These are phyloP conservation scores for Pseudisothecium myosuroides DNA, from an alignment of 225 moss, liverwort and hornwort genomes.

Conservation along the genomic window DNA sequence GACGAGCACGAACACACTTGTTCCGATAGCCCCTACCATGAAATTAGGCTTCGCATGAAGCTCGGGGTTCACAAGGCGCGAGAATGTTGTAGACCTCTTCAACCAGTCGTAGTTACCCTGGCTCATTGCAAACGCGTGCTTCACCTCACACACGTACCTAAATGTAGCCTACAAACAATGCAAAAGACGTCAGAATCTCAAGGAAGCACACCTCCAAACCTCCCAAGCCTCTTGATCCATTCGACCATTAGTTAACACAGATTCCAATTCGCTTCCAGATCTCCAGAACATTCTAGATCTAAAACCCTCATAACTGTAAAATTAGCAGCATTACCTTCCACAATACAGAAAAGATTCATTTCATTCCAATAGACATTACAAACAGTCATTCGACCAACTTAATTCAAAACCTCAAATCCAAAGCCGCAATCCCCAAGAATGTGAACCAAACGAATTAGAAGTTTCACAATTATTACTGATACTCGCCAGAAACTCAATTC, in stretches of 20 bases:
- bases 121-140: neutral
- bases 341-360: neutral
- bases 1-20: constrained; percentile 47
- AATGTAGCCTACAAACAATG: neutral
- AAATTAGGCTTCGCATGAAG: constrained; percentile 69
- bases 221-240: neutral
- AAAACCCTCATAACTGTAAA: neutral
- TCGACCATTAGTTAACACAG: neutral
- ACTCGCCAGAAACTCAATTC: neutral
- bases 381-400: neutral
- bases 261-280: neutral
- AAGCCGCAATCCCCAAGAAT: neutral
- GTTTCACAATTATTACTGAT: neutral
- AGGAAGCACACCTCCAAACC: neutral
- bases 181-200: neutral
- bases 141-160: neutral
- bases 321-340: neutral
- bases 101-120: constrained; percentile 34
- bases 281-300: neutral
- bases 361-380: neutral
- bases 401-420: neutral
- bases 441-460: neutral
- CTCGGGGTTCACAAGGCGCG: constrained; percentile 61
- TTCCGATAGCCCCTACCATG: constrained; percentile 58
- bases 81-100: constrained; percentile 43